Base-by-base conservation (phyloP, 169 alveolate genomes). In the Cryptosporidium xiaoi region DNA sequence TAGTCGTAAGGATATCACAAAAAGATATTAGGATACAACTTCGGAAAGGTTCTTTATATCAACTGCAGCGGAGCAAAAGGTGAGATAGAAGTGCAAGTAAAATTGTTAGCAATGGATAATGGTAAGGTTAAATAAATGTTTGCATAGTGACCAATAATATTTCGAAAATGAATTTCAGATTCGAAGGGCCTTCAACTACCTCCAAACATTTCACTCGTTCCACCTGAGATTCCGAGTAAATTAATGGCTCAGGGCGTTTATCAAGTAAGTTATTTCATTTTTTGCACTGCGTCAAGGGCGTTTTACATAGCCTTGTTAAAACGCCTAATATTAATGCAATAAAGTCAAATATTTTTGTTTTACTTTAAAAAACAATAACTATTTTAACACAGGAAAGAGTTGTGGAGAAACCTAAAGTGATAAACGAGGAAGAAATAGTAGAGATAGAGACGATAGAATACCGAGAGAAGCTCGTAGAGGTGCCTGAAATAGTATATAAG, bases 371-470 rank as follows among this genome's bases (percentile, higher is more conserved):
- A 62, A 62, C 82, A 48, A 18, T n/a, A 40, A 40, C 29, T 48
- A n/a, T 7, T 7, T 36, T 2, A 48, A 53, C 48, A 6, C 64
- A 77, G 87, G 87, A 77, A 44, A 31, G 87, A 44, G 71, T 77
- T 34, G 87, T 77, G 4, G 87, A 77, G 46, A 77, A 77, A 31
- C 77, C 87, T 13, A 77, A 77, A 27, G 71, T 77, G 24, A 77
- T 77, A 20, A 56, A 77, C 29, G 87, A 77, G 55, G 87, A 77
- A 77, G 87, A 77, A 62, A 60, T 77, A 27, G 87, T 77, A 0
- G 87, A 77, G 27, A 77, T 77, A 60, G 87, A 77, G 50, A 60
- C 87, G 8, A 77, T 77, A 3, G 87, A 77, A 51, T 77, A 77
- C 36, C 64, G 87, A 10, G 87, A 77, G 40, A 77, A 77, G 29